Percentiles rank a stretch among this genome's conserved stretches.
Conservation (phyloP, 805 yeast genomes). For the Metschnikowia rubicola region DNA sequence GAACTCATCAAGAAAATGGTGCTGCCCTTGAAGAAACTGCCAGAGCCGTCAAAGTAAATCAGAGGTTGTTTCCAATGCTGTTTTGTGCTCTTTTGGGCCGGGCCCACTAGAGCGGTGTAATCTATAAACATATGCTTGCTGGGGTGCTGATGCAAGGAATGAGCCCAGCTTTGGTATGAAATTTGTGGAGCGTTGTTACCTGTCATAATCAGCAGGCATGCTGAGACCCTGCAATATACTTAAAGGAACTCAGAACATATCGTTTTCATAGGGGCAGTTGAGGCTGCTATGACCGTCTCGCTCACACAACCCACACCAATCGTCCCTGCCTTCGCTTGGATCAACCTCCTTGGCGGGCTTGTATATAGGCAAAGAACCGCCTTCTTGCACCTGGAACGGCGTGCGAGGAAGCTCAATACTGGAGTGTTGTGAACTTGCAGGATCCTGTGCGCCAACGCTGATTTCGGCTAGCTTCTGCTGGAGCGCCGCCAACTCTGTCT, state of each 20-base stretch:
- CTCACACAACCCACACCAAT: conserved; percentile 95
- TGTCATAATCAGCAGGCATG: no score
- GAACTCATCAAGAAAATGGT: conserved; percentile 36
- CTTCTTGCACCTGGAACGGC: neutral
- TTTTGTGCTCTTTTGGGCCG: no score
- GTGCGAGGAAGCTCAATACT: no score
- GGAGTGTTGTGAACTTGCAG: no score
- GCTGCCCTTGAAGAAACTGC: conserved; percentile 14
- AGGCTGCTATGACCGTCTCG: conserved; percentile 82
- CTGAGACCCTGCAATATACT: no score
- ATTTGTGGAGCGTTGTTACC: no score
- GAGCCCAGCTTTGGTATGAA: no score
- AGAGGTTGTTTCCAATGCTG: no score
- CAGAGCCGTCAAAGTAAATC: neutral
- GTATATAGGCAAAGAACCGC: conserved; percentile 43
- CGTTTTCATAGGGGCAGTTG: conserved; percentile 83
- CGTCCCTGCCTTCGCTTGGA: conserved; percentile 67
- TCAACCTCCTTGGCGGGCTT: conserved; percentile 49
- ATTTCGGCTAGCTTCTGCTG: neutral
- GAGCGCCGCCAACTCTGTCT: conserved; percentile 1
- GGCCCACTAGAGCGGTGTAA: no score
- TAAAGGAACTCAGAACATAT: conserved; percentile 34
- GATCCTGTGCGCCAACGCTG: neutral
- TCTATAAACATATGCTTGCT: no score
- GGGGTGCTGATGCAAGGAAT: no score